Conservation (phyloP, 1,139 yeast species). For the Blastobotrys raffinosifermentans region DNA sequence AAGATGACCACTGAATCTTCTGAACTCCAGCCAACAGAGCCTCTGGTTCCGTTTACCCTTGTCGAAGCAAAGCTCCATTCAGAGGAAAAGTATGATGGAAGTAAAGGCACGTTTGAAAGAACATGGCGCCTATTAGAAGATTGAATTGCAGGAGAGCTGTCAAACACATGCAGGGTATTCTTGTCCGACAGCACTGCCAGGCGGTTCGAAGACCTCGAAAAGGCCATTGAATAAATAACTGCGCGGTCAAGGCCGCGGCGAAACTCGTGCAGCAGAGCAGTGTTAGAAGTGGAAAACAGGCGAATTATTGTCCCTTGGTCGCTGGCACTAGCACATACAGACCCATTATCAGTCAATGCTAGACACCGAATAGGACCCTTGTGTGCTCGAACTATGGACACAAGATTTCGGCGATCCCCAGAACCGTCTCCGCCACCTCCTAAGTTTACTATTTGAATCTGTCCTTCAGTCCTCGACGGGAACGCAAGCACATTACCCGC, state of each 20-base stretch:
- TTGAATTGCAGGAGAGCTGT: constrained; percentile 28
- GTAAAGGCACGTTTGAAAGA: constrained; percentile 58
- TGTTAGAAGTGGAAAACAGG: constrained; percentile 66
- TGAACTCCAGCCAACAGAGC: constrained; percentile 75
- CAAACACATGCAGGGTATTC: constrained; percentile 79
- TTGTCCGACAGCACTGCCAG: constrained; percentile 87
- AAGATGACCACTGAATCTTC: constrained; percentile 60
- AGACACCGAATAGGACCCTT: constrained; percentile 62
- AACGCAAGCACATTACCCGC: constrained; percentile 55
- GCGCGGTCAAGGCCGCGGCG: constrained; percentile 88
- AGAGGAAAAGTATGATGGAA: constrained; percentile 74
- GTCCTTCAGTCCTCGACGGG: constrained; percentile 59
- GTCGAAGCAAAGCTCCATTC: constrained; percentile 86
- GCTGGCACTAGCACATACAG: constrained; percentile 81
- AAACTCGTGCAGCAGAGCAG: constrained; percentile 73
- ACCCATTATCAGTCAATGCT: constrained; percentile 65
- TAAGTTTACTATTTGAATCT: constrained; percentile 70
- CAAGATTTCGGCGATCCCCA: constrained; percentile 39
- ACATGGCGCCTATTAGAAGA: constrained; percentile 56
- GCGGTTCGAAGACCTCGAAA: constrained; percentile 67
- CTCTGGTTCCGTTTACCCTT: constrained; percentile 47
- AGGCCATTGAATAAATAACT: constrained; percentile 70
- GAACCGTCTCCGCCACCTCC: constrained; percentile 47
- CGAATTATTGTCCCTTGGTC: constrained; percentile 82
- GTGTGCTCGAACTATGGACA: constrained; percentile 80